Base-by-base conservation (phyloP, 208 protist genomes). In the Novymonas esmeraldas region DNA sequence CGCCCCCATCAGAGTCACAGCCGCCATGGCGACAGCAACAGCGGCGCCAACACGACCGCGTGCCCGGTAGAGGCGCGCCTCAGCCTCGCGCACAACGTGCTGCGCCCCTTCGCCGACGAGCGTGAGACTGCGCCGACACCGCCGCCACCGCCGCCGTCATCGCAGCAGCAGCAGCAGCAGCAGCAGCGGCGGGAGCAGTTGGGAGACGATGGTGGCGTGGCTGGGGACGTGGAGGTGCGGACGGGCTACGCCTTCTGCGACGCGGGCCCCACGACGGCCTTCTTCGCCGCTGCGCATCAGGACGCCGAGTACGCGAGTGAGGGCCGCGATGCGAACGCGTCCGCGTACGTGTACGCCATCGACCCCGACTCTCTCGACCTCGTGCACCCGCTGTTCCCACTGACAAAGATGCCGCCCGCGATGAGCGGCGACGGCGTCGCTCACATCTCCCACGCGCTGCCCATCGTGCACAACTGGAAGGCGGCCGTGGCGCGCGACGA, bases 211-310 rank as follows among this genome's bases (percentile, higher is more conserved):
- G 36, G 36, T 14, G 36, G 7, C 36, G 36, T 11, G 7, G 36
- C 36, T 41, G 7, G 16, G 31, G 26, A 52, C n/a, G n/a, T 24
- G n/a, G 52, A 57, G 59, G 39, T 48, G 50, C 44, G 9, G 26
- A 56, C 60, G 3, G 64, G 49, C 38, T 67, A 61, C 38, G 52
- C 68, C 26, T 61, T 57, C 38, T 62, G 60, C 29, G 52, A 49
- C 33, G 20, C 22, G 13, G 41, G 51, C 18, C 20, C 39, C 68
- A 45, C 60, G 28, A 22, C 18, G 6, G 29, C 29, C n/a, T 63
- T 49, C 51, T 67, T 58, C 33, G 38, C 46, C 26, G 16, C 44
- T 0, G 51, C 33, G 0, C 22, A 46, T 0, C 29, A 38, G 9
- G 33, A 41, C 14, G 4, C 22, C 10, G 67, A 46, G 33, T 41